These are phyloP conservation scores for Dipteronia dyeriana DNA, from an alignment of 345 rosid species.

Conservation along the genomic window DNA sequence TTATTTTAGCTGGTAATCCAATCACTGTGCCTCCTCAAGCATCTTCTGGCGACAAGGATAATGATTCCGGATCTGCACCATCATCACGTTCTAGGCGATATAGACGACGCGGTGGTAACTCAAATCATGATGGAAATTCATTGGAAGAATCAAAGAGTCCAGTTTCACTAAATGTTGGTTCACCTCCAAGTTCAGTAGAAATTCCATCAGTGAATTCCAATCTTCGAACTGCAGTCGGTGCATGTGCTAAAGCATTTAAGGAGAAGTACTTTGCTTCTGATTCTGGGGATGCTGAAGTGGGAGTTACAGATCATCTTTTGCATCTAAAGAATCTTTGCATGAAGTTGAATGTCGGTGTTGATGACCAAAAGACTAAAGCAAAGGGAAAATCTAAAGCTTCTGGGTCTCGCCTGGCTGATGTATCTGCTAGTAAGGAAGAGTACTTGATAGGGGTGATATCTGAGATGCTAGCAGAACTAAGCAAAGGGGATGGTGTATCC, in stretches of 20 bases:
- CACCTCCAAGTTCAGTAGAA: slow-evolving; percentile 68
- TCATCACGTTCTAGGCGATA: slow-evolving; percentile 89
- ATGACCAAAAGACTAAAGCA: slow-evolving; percentile 79
- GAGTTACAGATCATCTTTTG: slow-evolving; percentile 94
- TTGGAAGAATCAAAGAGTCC: slow-evolving; percentile 67
- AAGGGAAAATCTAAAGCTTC: slow-evolving; percentile 89
- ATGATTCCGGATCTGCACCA: slow-evolving; percentile 60
- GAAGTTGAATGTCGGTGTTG: slow-evolving; percentile 73
- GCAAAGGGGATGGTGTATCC: slow-evolving; percentile 98
- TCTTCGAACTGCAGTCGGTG: slow-evolving; percentile 72
- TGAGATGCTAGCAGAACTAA: slow-evolving; percentile 83
- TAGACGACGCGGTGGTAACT: slow-evolving; percentile 74
- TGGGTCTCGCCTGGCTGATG: slow-evolving; percentile 53
- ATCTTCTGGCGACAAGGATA: slow-evolving; percentile 72
- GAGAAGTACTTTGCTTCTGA: slow-evolving; percentile 82
- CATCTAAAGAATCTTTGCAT: slow-evolving; percentile 79
- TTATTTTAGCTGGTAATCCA: slow-evolving; percentile 69
- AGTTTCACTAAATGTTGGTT: slow-evolving; percentile 53
- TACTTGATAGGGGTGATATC: slow-evolving; percentile 72
- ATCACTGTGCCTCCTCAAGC: slow-evolving; percentile 43
- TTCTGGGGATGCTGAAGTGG: slow-evolving; percentile 73
- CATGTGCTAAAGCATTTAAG: slow-evolving; percentile 87
- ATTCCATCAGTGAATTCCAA: slow-evolving; percentile 65
- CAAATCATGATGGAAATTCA: slow-evolving; percentile 64
- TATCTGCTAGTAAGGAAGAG: slow-evolving; percentile 74